Percentiles rank a stretch among this genome's conserved stretches.
phyloP scores from a whole-genome alignment of 2,329 filamentous ascomycete species.

The Colletotrichum spaethianum region DNA sequence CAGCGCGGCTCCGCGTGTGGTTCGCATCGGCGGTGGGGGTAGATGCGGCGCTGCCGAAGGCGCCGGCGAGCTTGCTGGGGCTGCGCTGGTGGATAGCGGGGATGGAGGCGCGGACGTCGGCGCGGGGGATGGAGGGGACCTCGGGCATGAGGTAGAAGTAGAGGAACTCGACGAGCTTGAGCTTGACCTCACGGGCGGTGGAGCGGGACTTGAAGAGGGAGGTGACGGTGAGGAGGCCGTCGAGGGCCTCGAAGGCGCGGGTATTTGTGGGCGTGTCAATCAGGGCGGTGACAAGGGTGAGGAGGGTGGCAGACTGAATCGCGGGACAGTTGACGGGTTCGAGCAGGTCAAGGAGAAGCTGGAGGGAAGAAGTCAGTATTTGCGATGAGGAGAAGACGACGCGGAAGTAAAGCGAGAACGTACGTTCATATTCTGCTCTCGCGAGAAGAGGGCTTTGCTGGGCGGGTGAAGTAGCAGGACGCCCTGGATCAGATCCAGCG shows the following conservation, averaged over 20 bases:
- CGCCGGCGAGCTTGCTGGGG: constrained; percentile 76
- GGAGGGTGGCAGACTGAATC: constrained; percentile 90
- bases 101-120: constrained; percentile 60
- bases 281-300: constrained; percentile 90
- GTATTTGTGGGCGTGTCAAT: constrained; percentile 90
- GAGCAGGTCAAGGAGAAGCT: constrained; percentile 93
- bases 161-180: constrained; percentile 96
- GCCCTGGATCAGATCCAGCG: constrained; percentile 91
- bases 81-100: constrained; percentile 74
- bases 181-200: constrained; percentile 90
- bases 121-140: constrained; percentile 70
- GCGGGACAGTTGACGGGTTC: constrained; percentile 92
- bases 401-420: constrained; percentile 46
- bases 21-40: constrained; percentile 48
- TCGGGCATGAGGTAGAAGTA: constrained; percentile 99
- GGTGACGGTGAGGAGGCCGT: constrained; percentile 92
- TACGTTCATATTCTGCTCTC: constrained; percentile 95
- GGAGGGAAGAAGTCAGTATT: not conserved
- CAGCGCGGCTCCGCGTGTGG: constrained; percentile 51
- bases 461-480: constrained; percentile 90
- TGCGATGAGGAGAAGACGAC: not conserved
- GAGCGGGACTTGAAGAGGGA: constrained; percentile 92
- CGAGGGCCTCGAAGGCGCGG: constrained; percentile 90
- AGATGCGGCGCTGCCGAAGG: constrained; percentile 60
- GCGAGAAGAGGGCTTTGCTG: constrained; percentile 87